These are phyloP conservation scores for Lentinula edodes DNA, from an alignment of 768 basidiomycete species.

Conservation along the genomic window DNA sequence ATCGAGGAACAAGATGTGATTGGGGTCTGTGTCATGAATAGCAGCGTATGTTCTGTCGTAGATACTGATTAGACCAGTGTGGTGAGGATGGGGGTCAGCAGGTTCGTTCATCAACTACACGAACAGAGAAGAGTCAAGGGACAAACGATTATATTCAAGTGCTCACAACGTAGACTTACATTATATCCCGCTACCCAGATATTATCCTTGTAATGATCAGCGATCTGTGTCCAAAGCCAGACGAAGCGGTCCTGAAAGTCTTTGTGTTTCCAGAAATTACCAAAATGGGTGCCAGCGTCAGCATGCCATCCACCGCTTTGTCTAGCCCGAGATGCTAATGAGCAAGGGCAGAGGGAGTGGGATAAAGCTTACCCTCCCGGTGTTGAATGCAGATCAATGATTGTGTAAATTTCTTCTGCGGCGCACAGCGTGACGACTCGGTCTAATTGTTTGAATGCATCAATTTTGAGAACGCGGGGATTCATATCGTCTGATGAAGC, in stretches of 20 bases:
- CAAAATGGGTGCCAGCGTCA: constrained; percentile 42
- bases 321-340: constrained; percentile 14
- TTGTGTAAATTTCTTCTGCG: constrained; percentile 48
- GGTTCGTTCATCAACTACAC: constrained; percentile 47
- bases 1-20: constrained; percentile 56
- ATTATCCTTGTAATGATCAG: constrained; percentile 49
- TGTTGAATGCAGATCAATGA: constrained; percentile 56
- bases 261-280: constrained; percentile 52
- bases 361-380: constrained; percentile 32
- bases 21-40: constrained; percentile 44
- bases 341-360: constrained; percentile 40
- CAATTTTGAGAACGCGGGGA: constrained; percentile 47
- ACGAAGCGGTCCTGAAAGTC: constrained; percentile 57
- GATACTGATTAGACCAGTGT: constrained; percentile 38
- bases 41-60: constrained; percentile 48
- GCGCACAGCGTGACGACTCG: constrained; percentile 51
- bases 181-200: constrained; percentile 65
- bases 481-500: constrained; percentile 44
- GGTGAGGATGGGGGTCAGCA: constrained; percentile 39
- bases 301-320: constrained; percentile 55
- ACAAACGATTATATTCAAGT: background rate
- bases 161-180: constrained; percentile 1
- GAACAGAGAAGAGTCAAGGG: constrained; percentile 8
- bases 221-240: constrained; percentile 53
- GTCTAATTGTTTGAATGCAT: constrained; percentile 56